Base-by-base conservation (phyloP, 768 basidiomycete species). In the Mycena kentingensis region DNA sequence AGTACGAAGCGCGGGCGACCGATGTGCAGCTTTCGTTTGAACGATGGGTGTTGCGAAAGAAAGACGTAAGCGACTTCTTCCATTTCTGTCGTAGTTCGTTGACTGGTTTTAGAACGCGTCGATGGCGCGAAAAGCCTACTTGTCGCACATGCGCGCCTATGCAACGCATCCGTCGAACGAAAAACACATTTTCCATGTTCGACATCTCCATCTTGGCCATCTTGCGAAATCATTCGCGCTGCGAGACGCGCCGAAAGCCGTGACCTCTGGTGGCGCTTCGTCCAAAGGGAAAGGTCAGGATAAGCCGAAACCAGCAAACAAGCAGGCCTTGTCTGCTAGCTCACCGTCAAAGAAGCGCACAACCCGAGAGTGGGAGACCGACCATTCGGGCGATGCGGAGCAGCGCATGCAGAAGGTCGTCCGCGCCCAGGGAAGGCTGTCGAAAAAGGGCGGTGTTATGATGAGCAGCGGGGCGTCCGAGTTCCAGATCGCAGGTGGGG, bases 111-210 rank as follows among this genome's bases (percentile, higher is more conserved):
- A 98, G 97, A 87, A 95, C 63, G 76, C 83, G 12, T 76, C 77
- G 13, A 66, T 87, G 15, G 93, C 97, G 16, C 83, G 91, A 25
- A 87, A 80, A 61, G 97, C 94, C 0, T 99, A 88, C 73, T 76
- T 84, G 29, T 97, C 96, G 0, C 93, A 96, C 68, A 85, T 98
- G 75, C 83, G 96, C 48, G 97, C 97, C 0, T 99, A 98, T 69
- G 88, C 97, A 26, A 99, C 97, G 1, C 97, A 99, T 71, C 95
- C 97, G 0, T 81, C 89, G 15, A 85, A 87, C 54, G 97, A 98
- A 69, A 99, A 98, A 65, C 86, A 93, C 58, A 91, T 98, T 46
- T 99, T 99, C 76, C 95, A 98, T 69, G 85, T 98, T 53, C 88
- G 89, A 15, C 84, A 96, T 65, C 78, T 98, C 8, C 97, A 99